Evolutionary conservation across 1,139 yeast genomes (phyloP), one percentile per base, ranked within the genome.

Genomic region (Debaryomyces psychrophilus): DNA sequence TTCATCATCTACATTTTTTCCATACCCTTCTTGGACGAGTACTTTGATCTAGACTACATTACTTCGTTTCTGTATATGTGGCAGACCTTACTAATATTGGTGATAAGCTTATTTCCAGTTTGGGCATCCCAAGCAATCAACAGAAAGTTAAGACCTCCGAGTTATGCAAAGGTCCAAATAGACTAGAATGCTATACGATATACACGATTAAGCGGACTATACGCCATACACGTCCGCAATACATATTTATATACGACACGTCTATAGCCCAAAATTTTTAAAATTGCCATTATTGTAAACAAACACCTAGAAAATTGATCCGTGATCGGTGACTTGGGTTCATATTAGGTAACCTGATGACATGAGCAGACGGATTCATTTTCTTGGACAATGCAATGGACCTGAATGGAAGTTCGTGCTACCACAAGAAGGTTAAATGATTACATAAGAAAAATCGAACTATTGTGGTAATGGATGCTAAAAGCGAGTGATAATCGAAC

Each of bases 161-260:
- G 88, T 61, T 93, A 95, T 65, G 98, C 98, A n/a, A 93, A 93
- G 63, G 98, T 93, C 42, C 97, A 89, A 64, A 95, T 85, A 52
- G 83, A 69, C 50, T 71, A 58, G 46, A 41, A n/a, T 9, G 31
- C 17, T 12, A 27, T 20, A 27, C 34, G 40, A 9, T 18, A 28
- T 20, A 39, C 20, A 9, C 18, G 34, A 17, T 9, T 18, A 28
- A 25, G 7, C 33, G 41, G 33, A 37, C 41, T 27, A 28, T 6
- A 38, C 41, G 41, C 18, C 11, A 22, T 28, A 38, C 34, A 38
- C 41, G 41, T 38, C 33, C 41, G 36, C 25, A 9, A 38, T 38
- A 18, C n/a, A 38, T 20, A 38, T 27, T 38, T 38, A 34, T 38
- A 29, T 38, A 38, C 41, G 41, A 38, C 41, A 38, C 41, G 41